Conservation (phyloP, 23 red algal genomes). For the Gracilaria vermiculophylla region DNA sequence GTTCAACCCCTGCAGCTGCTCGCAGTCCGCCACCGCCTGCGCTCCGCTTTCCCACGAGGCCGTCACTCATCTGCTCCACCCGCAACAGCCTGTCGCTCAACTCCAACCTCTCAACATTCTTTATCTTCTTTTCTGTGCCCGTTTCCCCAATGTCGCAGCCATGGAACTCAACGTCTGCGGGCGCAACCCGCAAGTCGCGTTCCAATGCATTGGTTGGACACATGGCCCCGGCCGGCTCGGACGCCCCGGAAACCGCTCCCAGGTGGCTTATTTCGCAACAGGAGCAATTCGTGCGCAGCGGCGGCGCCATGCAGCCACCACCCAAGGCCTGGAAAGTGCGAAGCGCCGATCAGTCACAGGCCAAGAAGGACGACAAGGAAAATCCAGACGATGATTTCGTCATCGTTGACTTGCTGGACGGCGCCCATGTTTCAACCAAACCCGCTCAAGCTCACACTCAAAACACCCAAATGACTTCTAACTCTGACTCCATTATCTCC, state of each 20-base stretch:
- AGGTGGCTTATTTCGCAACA: slow-evolving; percentile 35
- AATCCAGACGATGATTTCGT: slow-evolving; percentile 49
- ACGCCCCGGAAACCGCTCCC: slow-evolving; percentile 5
- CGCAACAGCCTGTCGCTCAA: too few species aligned
- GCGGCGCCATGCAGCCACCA: slow-evolving; percentile 2
- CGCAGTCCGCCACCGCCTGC: neutral
- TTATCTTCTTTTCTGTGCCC: neutral
- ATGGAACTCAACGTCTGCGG: neutral
- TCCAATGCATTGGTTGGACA: neutral
- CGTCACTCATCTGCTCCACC: neutral
- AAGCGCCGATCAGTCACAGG: neutral
- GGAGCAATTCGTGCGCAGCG: slow-evolving; percentile 22
- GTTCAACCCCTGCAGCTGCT: neutral
- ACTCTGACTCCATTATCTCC: slow-evolving; percentile 51
- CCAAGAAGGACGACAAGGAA: slow-evolving; percentile 1
- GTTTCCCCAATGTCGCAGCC: neutral
- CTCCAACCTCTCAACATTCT: neutral
- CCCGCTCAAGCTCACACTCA: neutral
- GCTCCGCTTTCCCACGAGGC: neutral
- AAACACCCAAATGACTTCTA: slow-evolving; percentile 3
- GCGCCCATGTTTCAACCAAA: slow-evolving; percentile 50
- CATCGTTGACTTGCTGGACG: slow-evolving; percentile 61
- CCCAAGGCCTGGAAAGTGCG: neutral
- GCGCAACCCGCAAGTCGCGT: neutral
- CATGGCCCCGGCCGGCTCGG: neutral